phyloP scores from a whole-genome alignment of 192 early-diverging fungal genomes.

The Diversispora epigaea region DNA sequence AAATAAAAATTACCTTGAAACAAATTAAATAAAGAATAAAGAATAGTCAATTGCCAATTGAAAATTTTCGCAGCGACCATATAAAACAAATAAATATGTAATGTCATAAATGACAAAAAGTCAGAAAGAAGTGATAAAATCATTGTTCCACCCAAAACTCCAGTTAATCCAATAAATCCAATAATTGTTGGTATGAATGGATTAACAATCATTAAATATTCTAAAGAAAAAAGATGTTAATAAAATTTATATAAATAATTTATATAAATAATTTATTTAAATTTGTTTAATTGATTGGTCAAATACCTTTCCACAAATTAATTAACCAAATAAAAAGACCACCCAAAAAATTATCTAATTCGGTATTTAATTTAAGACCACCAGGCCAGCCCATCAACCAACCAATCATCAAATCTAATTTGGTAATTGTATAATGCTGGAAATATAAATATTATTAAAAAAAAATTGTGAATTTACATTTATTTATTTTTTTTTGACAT shows the following conservation, averaged over 20 bases:
- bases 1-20: slow-evolving; percentile 81
- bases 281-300: background rate
- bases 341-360: slow-evolving; percentile 84
- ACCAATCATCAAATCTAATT: slow-evolving; percentile 67
- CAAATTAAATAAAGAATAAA: slow-evolving; percentile 87
- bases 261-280: background rate
- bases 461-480: background rate
- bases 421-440: slow-evolving; percentile 69
- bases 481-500: too few species aligned
- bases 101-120: slow-evolving; percentile 75
- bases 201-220: slow-evolving; percentile 46
- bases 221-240: slow-evolving; percentile 21
- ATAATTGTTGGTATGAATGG: slow-evolving; percentile 66
- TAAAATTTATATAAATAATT: background rate
- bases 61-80: slow-evolving; percentile 90
- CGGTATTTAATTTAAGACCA: slow-evolving; percentile 94
- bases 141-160: slow-evolving; percentile 83
- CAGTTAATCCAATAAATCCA: slow-evolving; percentile 67
- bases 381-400: slow-evolving; percentile 95
- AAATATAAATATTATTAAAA: background rate
- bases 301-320: slow-evolving; percentile 75
- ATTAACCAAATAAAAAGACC: slow-evolving; percentile 90
- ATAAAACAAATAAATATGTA: slow-evolving; percentile 96
- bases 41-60: slow-evolving; percentile 83
- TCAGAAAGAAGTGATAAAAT: slow-evolving; percentile 81